Conservation (phyloP, 768 basidiomycete genomes). For the Agrocybe pediades region DNA sequence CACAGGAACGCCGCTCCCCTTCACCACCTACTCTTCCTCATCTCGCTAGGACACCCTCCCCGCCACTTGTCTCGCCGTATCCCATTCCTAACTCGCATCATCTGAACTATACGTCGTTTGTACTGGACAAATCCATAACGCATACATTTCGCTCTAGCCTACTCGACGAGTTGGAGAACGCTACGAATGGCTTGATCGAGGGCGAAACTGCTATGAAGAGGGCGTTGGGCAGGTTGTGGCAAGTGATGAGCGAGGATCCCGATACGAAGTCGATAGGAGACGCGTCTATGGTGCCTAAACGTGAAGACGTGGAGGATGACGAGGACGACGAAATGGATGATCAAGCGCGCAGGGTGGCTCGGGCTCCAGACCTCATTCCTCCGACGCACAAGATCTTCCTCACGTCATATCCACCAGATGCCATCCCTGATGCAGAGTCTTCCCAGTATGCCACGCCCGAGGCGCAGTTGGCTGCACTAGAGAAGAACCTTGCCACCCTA, state of each 20-base stretch:
- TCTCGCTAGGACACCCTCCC: conserved; percentile 72
- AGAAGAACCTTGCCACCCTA: conserved; percentile 72
- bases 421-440: conserved; percentile 50
- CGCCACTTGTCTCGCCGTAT: conserved; percentile 78
- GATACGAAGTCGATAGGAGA: conserved; percentile 34
- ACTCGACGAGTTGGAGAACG: conserved; percentile 77
- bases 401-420: conserved; percentile 47
- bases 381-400: conserved; percentile 70
- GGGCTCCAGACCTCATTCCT: conserved; percentile 69
- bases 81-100: conserved; percentile 68
- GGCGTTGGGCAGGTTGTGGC: conserved; percentile 81
- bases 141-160: conserved; percentile 81
- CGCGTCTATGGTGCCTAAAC: conserved; percentile 61
- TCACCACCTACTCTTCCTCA: conserved; percentile 78
- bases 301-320: conserved; percentile 62
- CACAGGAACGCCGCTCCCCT: conserved; percentile 61
- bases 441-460: conserved; percentile 68
- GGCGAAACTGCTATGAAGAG: conserved; percentile 74
- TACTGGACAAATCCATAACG: conserved; percentile 82
- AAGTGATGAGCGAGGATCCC: conserved; percentile 75
- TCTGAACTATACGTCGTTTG: conserved; percentile 79
- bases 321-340: conserved; percentile 44
- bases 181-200: conserved; percentile 83
- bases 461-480: conserved; percentile 68
- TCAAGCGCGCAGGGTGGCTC: conserved; percentile 44